Base-by-base conservation (phyloP, 306 rosid genomes). In the Psophocarpus tetragonolobus region DNA sequence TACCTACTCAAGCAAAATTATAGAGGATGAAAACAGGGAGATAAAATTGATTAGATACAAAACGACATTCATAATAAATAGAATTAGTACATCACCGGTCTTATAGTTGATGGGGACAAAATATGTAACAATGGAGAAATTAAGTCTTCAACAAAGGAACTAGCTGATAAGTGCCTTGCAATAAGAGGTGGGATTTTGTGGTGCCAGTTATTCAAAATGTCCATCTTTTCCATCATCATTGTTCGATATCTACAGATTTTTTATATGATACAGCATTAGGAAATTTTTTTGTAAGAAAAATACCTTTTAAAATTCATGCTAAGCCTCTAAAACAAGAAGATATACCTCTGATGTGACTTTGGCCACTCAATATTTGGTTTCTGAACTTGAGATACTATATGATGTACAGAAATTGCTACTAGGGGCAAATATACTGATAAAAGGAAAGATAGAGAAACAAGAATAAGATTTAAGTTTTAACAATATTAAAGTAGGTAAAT, bases 301-400 rank as follows among this genome's bases (percentile, higher is more conserved):
- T 32, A 50, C n/a, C 6, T 15, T 81, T 20, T 29, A 61, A 30
- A 60, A 77, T 73, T 76, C 53, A 71, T 50, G 82, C 70, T 6
- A 80, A 68, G 72, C 57, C 69, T 14, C 54, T 23, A 80, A 66
- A 54, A 35, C 50, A 64, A 36, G 32, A 41, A 62, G 68, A 30
- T 70, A 75, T 87, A 92, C 98, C 97, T 94, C 44, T 85, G 90
- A 77, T 89, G 76, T 36, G 97, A 88, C 87, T 88, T 92, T 42
- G 98, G 98, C 98, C 98, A 94, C 79, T 90, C 93, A 65, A 94
- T 90, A 76, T 81, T 92, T 57, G 97, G 97, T 82, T 82, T 94
- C 79, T 92, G 97, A 80, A 92, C 87, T 94, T 94, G 98, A 82
- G 97, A 94, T 76, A 88, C 93, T 26, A 75, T 54, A 68, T 78